These are phyloP conservation scores for Capsicum rhomboideum DNA, from an alignment of 257 asterid species.

Conservation along the genomic window DNA sequence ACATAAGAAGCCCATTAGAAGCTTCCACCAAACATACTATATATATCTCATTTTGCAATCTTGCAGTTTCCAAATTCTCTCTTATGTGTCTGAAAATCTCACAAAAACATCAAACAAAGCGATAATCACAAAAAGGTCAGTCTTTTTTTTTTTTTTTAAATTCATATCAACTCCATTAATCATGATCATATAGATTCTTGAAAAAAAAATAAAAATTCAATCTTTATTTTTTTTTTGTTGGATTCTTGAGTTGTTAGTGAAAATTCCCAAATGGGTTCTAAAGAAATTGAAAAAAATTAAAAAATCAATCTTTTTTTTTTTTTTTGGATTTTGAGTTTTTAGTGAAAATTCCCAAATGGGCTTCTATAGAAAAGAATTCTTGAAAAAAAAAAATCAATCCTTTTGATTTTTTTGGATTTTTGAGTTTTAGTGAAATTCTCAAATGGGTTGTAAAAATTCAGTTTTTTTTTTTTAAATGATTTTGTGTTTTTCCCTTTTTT, in stretches of 20 bases:
- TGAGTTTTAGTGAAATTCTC: not conserved
- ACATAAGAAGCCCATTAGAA: not conserved
- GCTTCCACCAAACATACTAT: not conserved
- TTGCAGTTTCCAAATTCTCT: not conserved
- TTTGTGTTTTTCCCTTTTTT: not conserved
- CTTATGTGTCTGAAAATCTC: not conserved
- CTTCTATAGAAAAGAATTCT: no score
- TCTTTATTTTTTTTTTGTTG: no score
- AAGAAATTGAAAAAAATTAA: not conserved
- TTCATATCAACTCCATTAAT: not conserved
- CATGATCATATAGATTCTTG: not conserved
- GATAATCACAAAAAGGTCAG: not conserved
- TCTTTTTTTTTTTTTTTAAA: not conserved
- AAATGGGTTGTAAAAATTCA: not conserved
- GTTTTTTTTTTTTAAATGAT: not conserved
- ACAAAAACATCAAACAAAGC: not conserved
- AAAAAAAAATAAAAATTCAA: not conserved
- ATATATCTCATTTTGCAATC: not conserved
- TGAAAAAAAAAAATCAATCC: not conserved
- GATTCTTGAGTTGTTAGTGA: not conserved
- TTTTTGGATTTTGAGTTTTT: not conserved
- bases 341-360: no score
- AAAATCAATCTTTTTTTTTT: no score
- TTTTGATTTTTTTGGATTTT: not conserved
- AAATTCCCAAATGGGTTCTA: no score